phyloP scores from a whole-genome alignment of 225 moss, liverwort and hornwort genomes.

The Polytrichum formosum region DNA sequence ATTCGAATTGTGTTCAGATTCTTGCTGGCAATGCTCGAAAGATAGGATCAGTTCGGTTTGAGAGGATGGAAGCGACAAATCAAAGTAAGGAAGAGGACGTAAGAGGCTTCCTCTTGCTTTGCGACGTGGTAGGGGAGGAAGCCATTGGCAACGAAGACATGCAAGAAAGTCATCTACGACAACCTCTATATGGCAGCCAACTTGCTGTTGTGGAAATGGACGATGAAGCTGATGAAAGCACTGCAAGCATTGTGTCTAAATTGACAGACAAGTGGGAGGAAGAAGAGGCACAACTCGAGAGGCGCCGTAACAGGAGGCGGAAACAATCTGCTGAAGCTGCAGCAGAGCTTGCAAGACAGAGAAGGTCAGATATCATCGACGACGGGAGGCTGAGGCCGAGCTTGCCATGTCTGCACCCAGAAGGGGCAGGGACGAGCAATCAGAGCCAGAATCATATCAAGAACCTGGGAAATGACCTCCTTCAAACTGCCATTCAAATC shows the following conservation, averaged over 20 bases:
- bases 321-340: conserved; percentile 76
- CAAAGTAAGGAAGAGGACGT: conserved; percentile 50
- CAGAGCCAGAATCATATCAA: conserved; percentile 20
- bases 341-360: conserved; percentile 52
- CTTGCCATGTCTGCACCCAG: conserved; percentile 19
- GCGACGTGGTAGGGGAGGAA: conserved; percentile 35
- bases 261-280: conserved; percentile 62
- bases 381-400: conserved; percentile 39
- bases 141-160: conserved; percentile 12
- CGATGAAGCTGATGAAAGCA: conserved; percentile 35
- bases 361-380: conserved; percentile 45
- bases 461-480: conserved; percentile 11
- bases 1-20: conserved; percentile 35
- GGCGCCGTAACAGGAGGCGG: conserved; percentile 59
- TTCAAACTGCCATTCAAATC: not conserved
- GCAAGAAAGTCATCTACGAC: not conserved
- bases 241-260: conserved; percentile 35
- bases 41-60: conserved; percentile 87
- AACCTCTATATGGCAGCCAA: too few species aligned
- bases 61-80: conserved; percentile 47
- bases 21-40: conserved; percentile 96
- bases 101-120: conserved; percentile 36
- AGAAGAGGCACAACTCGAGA: conserved; percentile 68
- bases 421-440: conserved; percentile 31
- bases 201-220: conserved; percentile 11